Base-by-base conservation (phyloP, 345 rosid species). In the Heritiera fomes region DNA sequence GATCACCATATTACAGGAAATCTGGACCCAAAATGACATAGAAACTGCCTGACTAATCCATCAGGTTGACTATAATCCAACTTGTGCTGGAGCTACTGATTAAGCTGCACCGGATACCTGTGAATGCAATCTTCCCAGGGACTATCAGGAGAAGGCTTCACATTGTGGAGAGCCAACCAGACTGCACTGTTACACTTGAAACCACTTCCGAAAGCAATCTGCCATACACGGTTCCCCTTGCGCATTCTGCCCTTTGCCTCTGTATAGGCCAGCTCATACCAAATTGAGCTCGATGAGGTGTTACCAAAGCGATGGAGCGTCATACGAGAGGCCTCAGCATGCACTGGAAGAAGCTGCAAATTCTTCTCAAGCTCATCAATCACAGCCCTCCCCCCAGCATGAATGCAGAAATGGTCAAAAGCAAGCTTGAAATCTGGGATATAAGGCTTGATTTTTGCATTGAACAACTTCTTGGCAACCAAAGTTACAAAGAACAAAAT, bases 341-440 rank as follows among this genome's bases (percentile, higher is more conserved):
- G 97, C 15, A 30, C 71, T 2, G 85, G 88, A 2, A 87, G 88
- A 71, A 94, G 98, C 86, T 94, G 92, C 82, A 94, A 79, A 70
- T 93, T 94, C 92, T 94, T 94, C 91, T 94, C 97, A 6, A 92
- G 97, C 88, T 94, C 97, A 58, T 94, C 98, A 46, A 94, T 92
- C 87, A 94, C 94, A 15, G 94, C 98, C 81, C 98, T 84, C 10
- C 98, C 97, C 38, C 98, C 98, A 0, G 94, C 94, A 18, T 91
- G 98, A 8, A 94, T 94, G 80, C 98, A 94, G 90, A 92, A 94
- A 81, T 92, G 97, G 13, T 94, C 89, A 34, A 94, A 94, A 0
- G 97, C 98, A 2, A 94, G 98, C 87, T 94, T 94, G 82, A 94
- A 94, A 84, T 94, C 97, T 0, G 97, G 98, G 45, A 92, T 94